These are phyloP conservation scores for Catharanthus roseus DNA, from an alignment of 257 asterid species.

Conservation along the genomic window DNA sequence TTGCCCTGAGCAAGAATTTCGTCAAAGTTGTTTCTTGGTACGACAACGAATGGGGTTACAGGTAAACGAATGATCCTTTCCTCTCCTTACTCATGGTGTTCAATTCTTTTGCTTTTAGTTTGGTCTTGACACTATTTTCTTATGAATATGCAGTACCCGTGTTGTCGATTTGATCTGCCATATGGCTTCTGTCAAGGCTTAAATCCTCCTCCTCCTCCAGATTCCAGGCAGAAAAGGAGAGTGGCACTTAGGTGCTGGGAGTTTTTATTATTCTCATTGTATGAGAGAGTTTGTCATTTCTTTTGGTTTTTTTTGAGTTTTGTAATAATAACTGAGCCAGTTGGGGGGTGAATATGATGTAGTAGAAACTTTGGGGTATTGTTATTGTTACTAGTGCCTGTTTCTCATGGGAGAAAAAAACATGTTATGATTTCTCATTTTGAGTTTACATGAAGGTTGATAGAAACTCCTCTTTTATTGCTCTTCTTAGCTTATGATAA, in stretches of 20 bases:
- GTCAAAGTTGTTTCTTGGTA: slow-evolving; percentile 71
- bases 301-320: slow-evolving; percentile 10
- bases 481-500: too few relatives aligned
- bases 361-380: neutral
- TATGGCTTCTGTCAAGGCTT: slow-evolving; percentile 47
- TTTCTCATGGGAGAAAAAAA: neutral
- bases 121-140: neutral
- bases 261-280: neutral
- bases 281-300: neutral
- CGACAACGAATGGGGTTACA: slow-evolving; percentile 76
- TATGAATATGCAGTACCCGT: slow-evolving; percentile 48
- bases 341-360: neutral
- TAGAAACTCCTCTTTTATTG: too few relatives aligned
- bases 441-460: too few relatives aligned
- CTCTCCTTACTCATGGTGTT: too few relatives aligned
- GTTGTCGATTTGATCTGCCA: slow-evolving; percentile 64
- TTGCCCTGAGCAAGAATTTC: slow-evolving; percentile 57
- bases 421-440: neutral
- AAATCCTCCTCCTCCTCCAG: too few relatives aligned
- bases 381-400: too few relatives aligned
- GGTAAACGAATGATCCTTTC: slow-evolving; percentile 28
- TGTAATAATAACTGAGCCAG: slow-evolving; percentile 3
- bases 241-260: too few relatives aligned
- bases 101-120: neutral
- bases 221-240: neutral